Evolutionary conservation across 2,329 filamentous ascomycete species (phyloP).

Genomic region (Curvularia sp.): DNA sequence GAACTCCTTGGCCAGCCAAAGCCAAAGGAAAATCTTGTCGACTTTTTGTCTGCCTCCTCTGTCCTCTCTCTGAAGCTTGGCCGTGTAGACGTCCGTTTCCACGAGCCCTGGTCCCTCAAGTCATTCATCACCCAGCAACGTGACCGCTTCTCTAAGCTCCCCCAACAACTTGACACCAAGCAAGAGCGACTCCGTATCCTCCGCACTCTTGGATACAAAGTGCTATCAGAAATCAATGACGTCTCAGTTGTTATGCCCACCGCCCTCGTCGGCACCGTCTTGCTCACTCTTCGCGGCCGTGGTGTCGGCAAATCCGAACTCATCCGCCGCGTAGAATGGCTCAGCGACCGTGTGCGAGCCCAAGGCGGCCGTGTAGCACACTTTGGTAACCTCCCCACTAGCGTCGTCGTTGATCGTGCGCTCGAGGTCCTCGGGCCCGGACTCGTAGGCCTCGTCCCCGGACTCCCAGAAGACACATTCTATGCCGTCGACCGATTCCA

Average conservation of each 20-base stretch:
- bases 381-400: constrained; percentile 81
- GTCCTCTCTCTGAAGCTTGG: constrained; percentile 88
- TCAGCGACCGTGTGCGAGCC: constrained; percentile 78
- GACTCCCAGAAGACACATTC: constrained; percentile 87
- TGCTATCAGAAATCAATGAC: constrained; percentile 91
- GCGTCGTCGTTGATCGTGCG: constrained; percentile 84
- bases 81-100: constrained; percentile 92
- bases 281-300: constrained; percentile 87
- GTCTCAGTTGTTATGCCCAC: constrained; percentile 99
- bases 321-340: constrained; percentile 87
- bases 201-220: constrained; percentile 87
- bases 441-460: constrained; percentile 80
- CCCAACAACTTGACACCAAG: constrained; percentile 45
- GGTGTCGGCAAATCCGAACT: constrained; percentile 90
- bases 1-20: constrained; percentile 94
- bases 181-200: constrained; percentile 73
- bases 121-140: constrained; percentile 82
- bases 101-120: constrained; percentile 91
- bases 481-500: constrained; percentile 95
- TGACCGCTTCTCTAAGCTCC: constrained; percentile 58
- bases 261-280: constrained; percentile 89
- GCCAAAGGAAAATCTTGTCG: constrained; percentile 89
- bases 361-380: constrained; percentile 94
- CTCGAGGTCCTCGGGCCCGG: constrained; percentile 91
- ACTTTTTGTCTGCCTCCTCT: constrained; percentile 88